Percentiles rank a stretch among this genome's conserved stretches.
These are phyloP conservation scores for Mesembryanthemum crystallinum DNA, from an alignment of 148 eudicot species.

Conservation along the genomic window DNA sequence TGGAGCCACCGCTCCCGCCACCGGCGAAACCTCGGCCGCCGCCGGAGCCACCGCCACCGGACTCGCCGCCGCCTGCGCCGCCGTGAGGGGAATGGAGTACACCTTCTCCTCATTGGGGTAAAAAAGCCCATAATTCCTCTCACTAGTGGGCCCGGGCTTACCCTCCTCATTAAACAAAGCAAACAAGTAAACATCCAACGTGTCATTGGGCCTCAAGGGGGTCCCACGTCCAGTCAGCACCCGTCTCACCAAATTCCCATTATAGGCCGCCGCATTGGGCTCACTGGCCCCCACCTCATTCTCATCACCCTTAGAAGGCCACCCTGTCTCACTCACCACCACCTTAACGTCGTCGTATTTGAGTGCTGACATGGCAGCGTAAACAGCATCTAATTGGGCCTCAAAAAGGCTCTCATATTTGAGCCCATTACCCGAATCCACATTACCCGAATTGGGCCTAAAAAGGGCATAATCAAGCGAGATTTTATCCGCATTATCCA, in stretches of 20 bases:
- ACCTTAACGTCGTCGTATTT: slow-evolving; percentile 44
- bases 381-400: slow-evolving; percentile 86
- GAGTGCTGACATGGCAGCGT: slow-evolving; percentile 48
- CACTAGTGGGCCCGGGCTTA: slow-evolving; percentile 75
- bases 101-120: slow-evolving; percentile 68
- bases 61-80: slow-evolving; percentile 2
- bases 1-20: slow-evolving; percentile 23
- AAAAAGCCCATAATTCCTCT: slow-evolving; percentile 79
- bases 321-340: slow-evolving; percentile 78
- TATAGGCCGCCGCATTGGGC: slow-evolving; percentile 68
- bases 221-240: slow-evolving; percentile 65
- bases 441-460: slow-evolving; percentile 39
- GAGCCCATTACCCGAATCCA: slow-evolving; percentile 58
- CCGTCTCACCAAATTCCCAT: slow-evolving; percentile 64
- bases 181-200: slow-evolving; percentile 59
- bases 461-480: slow-evolving; percentile 70
- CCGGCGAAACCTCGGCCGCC: background rate
- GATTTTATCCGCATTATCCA: slow-evolving; percentile 53
- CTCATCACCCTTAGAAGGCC: slow-evolving; percentile 66
- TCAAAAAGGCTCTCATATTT: slow-evolving; percentile 57
- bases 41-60: background rate
- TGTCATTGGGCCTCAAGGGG: slow-evolving; percentile 58
- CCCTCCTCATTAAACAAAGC: slow-evolving; percentile 76
- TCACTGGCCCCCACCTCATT: slow-evolving; percentile 54
- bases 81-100: slow-evolving; percentile 53